Conservation (phyloP, 768 basidiomycete species). For the Candolleomyces eurysporus region DNA sequence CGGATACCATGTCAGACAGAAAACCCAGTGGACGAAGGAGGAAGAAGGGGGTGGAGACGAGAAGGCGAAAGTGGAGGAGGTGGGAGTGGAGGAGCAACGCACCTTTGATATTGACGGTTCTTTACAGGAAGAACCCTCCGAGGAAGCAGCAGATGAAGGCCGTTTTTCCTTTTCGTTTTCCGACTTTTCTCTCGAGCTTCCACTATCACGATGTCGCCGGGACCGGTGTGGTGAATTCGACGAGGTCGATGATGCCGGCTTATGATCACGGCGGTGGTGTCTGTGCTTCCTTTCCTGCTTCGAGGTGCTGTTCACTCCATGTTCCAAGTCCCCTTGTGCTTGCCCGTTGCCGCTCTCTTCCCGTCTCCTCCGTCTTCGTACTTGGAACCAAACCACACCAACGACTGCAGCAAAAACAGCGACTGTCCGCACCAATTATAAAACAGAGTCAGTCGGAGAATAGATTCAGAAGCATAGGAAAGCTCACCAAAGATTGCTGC, state of each 20-base stretch:
- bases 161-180: no score
- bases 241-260: neutral
- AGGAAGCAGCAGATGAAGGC: neutral
- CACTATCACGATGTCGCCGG: no score
- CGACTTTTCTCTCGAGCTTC: no score
- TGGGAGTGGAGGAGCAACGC: neutral
- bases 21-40: neutral
- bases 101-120: constrained; percentile 3
- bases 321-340: neutral
- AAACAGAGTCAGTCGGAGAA: neutral
- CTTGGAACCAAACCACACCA: constrained; percentile 17
- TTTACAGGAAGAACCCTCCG: neutral
- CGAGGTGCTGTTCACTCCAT: neutral
- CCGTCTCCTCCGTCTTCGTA: constrained; percentile 11
- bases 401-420: constrained; percentile 16
- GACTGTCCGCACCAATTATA: constrained; percentile 8
- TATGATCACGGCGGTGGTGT: neutral
- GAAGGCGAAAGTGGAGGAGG: no score
- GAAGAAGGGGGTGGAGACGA: no score
- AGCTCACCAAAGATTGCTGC: constrained; percentile 32
- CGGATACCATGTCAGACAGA: neutral
- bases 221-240: no score
- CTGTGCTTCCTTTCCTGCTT: neutral
- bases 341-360: neutral
- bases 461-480: neutral